A percentile compares a stretch with the other conserved stretches of the same genome.
Evolutionary conservation across 257 asterid genomes (phyloP).

Genomic region (Penstemon eatonii): DNA sequence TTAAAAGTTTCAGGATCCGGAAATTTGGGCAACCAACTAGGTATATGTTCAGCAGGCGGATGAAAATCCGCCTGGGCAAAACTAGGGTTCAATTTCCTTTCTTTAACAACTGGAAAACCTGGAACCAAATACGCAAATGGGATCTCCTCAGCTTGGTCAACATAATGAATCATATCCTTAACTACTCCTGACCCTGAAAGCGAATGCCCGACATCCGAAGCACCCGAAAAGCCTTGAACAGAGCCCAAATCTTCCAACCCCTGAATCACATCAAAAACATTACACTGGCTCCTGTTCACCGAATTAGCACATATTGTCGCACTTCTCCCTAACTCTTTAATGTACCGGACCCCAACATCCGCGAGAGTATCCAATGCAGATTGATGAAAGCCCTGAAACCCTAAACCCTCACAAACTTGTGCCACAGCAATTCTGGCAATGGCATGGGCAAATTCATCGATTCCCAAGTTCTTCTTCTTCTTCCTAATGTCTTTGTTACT

Average conservation of each 20-base stretch:
- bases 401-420: constrained; percentile 57
- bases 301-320: constrained; percentile 54
- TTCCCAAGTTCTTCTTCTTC: constrained; percentile 40
- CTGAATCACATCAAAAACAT: constrained; percentile 70
- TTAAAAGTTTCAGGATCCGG: constrained; percentile 48
- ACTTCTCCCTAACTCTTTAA: constrained; percentile 54
- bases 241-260: constrained; percentile 66
- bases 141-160: constrained; percentile 57
- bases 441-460: constrained; percentile 52
- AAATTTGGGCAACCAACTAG: constrained; percentile 67
- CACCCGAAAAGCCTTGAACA: constrained; percentile 46
- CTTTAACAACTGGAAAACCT: constrained; percentile 59
- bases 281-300: constrained; percentile 65
- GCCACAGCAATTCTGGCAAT: constrained; percentile 50
- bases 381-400: constrained; percentile 77
- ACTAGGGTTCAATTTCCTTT: constrained; percentile 41
- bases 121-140: constrained; percentile 68
- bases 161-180: constrained; percentile 48
- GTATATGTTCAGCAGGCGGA: constrained; percentile 59
- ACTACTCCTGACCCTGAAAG: constrained; percentile 57
- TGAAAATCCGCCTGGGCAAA: constrained; percentile 47
- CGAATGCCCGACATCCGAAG: constrained; percentile 52
- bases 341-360: constrained; percentile 68
- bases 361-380: constrained; percentile 67
- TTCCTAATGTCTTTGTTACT: constrained; percentile 36